phyloP scores from a whole-genome alignment of 140 eudicot genomes.

The Anethum foeniculum region DNA sequence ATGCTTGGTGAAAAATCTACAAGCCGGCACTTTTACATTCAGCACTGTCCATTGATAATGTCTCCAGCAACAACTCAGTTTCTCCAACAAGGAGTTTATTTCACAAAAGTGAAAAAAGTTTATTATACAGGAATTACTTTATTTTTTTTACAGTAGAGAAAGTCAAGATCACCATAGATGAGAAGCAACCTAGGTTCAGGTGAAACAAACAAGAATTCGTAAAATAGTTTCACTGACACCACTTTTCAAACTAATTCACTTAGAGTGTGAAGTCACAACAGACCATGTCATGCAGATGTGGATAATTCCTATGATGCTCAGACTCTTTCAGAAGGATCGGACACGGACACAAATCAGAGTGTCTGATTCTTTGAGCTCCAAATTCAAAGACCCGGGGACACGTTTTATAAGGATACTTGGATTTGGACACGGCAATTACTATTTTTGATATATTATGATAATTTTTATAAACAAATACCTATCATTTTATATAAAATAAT shows the following conservation, averaged over 20 bases:
- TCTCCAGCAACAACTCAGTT: not conserved
- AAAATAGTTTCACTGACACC: not conserved
- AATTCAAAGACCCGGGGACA: too few relatives aligned
- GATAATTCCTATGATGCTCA: too few relatives aligned
- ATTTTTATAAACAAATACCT: too few relatives aligned
- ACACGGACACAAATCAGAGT: too few relatives aligned
- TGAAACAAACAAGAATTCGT: not conserved
- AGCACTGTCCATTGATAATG: not conserved
- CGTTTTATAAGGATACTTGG: too few relatives aligned
- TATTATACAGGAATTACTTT: not conserved
- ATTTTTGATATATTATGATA: too few relatives aligned
- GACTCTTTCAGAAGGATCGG: too few relatives aligned
- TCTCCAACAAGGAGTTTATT: not conserved
- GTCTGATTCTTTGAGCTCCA: too few relatives aligned
- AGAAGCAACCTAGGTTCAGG: not conserved
- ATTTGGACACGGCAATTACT: too few relatives aligned
- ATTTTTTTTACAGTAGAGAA: not conserved
- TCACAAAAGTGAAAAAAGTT: not conserved
- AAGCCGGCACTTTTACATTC: not conserved
- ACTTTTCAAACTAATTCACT: not conserved
- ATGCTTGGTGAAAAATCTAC: slow-evolving; percentile 2
- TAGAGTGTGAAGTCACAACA: not conserved
- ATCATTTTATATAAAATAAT: too few relatives aligned
- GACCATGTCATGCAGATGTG: not conserved
- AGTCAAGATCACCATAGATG: not conserved